Evolutionary conservation across 2,329 filamentous ascomycete species (phyloP), one percentile per base, ranked within the genome.

Genomic region (Penicillium sp.): DNA sequence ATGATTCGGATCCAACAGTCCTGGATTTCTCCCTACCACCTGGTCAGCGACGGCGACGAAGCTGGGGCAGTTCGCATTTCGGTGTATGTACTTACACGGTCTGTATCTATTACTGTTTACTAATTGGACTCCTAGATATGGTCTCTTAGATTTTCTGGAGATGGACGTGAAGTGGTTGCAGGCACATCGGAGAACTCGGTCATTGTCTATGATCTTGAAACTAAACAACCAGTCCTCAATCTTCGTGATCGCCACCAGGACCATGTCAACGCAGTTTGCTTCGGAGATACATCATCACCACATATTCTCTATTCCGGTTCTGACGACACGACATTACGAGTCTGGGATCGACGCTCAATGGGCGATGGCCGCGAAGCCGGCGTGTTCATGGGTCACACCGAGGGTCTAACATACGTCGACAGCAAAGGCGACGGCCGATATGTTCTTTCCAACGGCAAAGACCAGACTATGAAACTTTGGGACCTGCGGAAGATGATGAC

Each of bases 381-480:
- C 9, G 84, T 86, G 11, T 88, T 88, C 69, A 74, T 88, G 35
- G 85, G 85, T 7, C 85, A 88, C 65, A 87, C 84, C 0, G 85
- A 88, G 71, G 85, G 85, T 7, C 65, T 88, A 49, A 88, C 86
- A 0, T 88, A 87, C 59, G 84, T 88, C 33, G 86, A 88, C 70
- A 93, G 89, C 74, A 93, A 98, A 81, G 91, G 90, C 42, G 91
- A 96, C 68, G 86, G 87, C 2, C 85, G 93, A 55, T 98, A 98
- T 72, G 89, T 98, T 9, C 84, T 99, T 26, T 93, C 89, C 64
- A 99, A 99, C 68, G 91, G 87, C 60, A 99, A 98, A 71, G 95
- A 99, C 70, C 95, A 98, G 74, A 93, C 88, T 43, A 96, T 96
- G 86, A 98, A 98, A 76, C 82, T 99, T 0, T 99, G 95, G 95